phyloP scores from a whole-genome alignment of 208 protist species.

The Acanthamoeba comandoni region DNA sequence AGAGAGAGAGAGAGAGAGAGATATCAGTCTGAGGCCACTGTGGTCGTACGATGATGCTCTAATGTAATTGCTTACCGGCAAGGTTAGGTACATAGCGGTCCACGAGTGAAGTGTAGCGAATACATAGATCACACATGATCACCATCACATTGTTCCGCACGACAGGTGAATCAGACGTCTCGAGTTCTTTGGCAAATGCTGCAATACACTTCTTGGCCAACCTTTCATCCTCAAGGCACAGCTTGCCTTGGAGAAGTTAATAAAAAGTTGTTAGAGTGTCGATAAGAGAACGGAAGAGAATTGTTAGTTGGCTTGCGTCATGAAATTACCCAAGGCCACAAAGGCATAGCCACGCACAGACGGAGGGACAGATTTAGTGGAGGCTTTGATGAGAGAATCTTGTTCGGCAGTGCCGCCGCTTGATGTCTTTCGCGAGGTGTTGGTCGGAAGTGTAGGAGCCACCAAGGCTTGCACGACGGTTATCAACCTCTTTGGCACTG shows the following conservation, averaged over 20 bases:
- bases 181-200: constrained; percentile 84
- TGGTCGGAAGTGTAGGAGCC: constrained; percentile 14
- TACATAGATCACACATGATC: constrained; percentile 87
- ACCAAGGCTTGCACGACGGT: constrained; percentile 63
- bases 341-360: constrained; percentile 83
- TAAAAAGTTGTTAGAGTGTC: not conserved
- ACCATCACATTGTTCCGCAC: constrained; percentile 84
- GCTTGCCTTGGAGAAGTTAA: constrained; percentile 62
- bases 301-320: not conserved
- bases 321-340: constrained; percentile 78
- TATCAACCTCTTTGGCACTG: constrained; percentile 63
- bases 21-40: no score
- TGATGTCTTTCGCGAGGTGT: not conserved
- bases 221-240: constrained; percentile 83
- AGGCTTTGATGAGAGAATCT: not conserved
- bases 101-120: constrained; percentile 81
- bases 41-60: no score
- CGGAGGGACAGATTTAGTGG: constrained; percentile 28
- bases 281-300: not conserved
- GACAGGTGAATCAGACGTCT: constrained; percentile 75
- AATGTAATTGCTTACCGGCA: no score
- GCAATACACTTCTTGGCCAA: constrained; percentile 85
- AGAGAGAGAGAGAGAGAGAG: no score
- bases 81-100: constrained; percentile 83
- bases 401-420: not conserved